Conservation (phyloP, 495 filamentous ascomycete genomes). For the Penicillium simplicissimum region DNA sequence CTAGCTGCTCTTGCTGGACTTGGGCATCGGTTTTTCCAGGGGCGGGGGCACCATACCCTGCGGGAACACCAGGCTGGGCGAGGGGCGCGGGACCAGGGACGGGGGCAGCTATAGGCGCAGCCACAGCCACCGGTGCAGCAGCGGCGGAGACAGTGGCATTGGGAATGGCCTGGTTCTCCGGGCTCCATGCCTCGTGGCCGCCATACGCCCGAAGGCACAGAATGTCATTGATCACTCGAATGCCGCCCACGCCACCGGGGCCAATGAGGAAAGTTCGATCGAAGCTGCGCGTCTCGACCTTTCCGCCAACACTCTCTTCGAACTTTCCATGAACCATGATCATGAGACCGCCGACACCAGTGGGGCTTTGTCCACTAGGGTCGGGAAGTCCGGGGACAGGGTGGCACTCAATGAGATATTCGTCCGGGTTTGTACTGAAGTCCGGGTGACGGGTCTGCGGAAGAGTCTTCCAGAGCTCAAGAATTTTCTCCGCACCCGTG, state of each 20-base stretch:
- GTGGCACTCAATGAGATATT: slow-evolving; percentile 84
- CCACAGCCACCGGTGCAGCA: slow-evolving; percentile 13
- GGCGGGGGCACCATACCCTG: slow-evolving; percentile 44
- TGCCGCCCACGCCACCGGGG: slow-evolving; percentile 62
- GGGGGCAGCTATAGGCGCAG: slow-evolving; percentile 11
- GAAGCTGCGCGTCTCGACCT: slow-evolving; percentile 70
- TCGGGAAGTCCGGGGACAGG: slow-evolving; percentile 72
- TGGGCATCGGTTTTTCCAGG: slow-evolving; percentile 45
- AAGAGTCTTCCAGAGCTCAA: slow-evolving; percentile 64
- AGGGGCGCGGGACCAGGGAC: slow-evolving; percentile 6
- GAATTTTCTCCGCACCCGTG: slow-evolving; percentile 65
- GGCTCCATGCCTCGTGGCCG: slow-evolving; percentile 59
- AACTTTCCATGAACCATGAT: slow-evolving; percentile 82
- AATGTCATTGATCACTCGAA: slow-evolving; percentile 81
- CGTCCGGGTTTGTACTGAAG: slow-evolving; percentile 56
- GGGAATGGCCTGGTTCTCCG: slow-evolving; percentile 41
- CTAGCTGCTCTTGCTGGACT: slow-evolving; percentile 60
- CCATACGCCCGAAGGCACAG: slow-evolving; percentile 68
- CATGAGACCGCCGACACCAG: slow-evolving; percentile 73
- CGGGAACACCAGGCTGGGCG: slow-evolving; percentile 31
- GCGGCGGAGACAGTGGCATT: slow-evolving; percentile 12
- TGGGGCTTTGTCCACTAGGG: slow-evolving; percentile 59
- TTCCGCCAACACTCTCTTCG: slow-evolving; percentile 63
- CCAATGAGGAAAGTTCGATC: slow-evolving; percentile 83
- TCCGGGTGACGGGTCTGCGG: slow-evolving; percentile 77